Evolutionary conservation across 805 yeast species (phyloP), one percentile per base, ranked within the genome.

Genomic region (Candida sakaeoensis): DNA sequence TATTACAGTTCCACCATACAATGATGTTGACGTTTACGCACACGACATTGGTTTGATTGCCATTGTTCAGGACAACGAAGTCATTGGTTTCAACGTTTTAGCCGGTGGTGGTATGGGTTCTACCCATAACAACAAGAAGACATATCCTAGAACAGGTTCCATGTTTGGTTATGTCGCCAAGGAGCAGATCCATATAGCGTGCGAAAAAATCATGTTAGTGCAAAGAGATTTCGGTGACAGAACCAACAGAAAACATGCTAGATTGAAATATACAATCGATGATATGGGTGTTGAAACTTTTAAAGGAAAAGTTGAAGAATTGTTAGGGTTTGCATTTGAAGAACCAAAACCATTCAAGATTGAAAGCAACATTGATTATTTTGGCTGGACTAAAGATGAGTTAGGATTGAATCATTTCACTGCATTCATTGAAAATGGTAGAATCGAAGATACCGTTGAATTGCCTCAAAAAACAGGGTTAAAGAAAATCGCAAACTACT

Each of bases 91-190:
- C 74, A 91, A 91, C 55, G 79, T 91, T 39, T 75, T 85, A 45
- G 95, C 83, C 48, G 98, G 98, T 63, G 98, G 98, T 70, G 98
- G 98, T 74, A 91, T 91, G 98, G 98, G 98, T 54, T 79, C 95
- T 30, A 91, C 98, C 10, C 98, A 91, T 63, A 91, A 90, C 75
- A 91, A 91, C 71, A 84, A 83, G 57, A 91, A 91, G 74, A 91
- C 98, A 0, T 91, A 91, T 60, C 98, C 98, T 54, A 79, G 98
- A 68, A 79, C 95, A 5, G 98, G 96, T 47, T 82, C 95, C 14
- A 67, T 79, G 64, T 75, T 91, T 49, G 98, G 98, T 19, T 91
- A 68, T 56, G 80, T 82, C 36, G 48, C 78, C 3, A 70, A 71
- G 45, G 90, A 82, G 37, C 77, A 88, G 60, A 74, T 87, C 36